Conservation (phyloP, 1,139 yeast species). For the Suhomyces taliae region DNA sequence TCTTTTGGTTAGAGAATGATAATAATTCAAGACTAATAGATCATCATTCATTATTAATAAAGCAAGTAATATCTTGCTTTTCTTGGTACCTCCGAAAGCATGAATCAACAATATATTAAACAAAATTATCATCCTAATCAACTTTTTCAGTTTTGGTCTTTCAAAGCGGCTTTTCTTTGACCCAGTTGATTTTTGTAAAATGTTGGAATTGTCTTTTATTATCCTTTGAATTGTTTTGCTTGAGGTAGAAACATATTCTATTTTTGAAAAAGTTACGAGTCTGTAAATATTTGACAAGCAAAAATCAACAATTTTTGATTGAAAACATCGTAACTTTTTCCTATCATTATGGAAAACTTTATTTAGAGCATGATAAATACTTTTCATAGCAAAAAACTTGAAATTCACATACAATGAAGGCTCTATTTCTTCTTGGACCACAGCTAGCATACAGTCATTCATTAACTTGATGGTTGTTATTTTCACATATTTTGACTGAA, state of each 20-base stretch:
- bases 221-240: not conserved
- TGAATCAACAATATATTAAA: constrained; percentile 2
- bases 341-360: not conserved
- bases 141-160: not conserved
- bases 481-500: not conserved
- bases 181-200: not conserved
- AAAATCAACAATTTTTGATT: not conserved
- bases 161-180: not conserved
- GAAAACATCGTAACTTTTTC: not conserved
- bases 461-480: not conserved
- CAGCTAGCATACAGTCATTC: not conserved
- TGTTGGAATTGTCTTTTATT: not conserved
- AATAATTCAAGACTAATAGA: not conserved
- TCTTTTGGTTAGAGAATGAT: not conserved
- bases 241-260: not conserved
- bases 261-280: not conserved
- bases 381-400: constrained; percentile 1
- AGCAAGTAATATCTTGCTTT: constrained; percentile 1
- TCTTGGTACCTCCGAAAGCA: constrained; percentile 1
- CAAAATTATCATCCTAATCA: not conserved
- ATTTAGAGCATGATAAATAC: constrained; percentile 1
- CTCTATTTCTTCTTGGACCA: not conserved
- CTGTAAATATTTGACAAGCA: constrained; percentile 2
- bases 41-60: constrained; percentile 4
- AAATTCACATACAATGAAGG: not conserved